These are phyloP conservation scores for Leccinum imitatum DNA, from an alignment of 768 basidiomycete genomes.

Conservation along the genomic window DNA sequence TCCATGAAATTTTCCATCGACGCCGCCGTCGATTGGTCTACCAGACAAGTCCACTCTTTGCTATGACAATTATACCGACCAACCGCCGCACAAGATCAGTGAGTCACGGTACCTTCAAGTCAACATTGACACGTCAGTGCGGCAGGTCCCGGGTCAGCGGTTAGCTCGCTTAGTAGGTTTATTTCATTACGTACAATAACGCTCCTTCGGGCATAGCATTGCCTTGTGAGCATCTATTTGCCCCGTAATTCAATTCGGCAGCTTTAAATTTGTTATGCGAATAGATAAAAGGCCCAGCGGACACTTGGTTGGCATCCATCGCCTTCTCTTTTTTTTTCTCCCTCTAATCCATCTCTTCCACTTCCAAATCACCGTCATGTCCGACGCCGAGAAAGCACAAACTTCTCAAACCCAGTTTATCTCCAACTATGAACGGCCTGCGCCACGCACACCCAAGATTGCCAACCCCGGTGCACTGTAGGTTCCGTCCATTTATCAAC, in stretches of 20 bases:
- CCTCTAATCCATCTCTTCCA: neutral
- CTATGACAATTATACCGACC: neutral
- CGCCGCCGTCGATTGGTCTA: neutral
- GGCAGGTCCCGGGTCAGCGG: neutral
- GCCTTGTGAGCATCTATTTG: conserved; percentile 25
- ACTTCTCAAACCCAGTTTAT: conserved; percentile 20
- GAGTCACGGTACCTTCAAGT: neutral
- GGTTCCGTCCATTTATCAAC: neutral
- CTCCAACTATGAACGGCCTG: conserved; percentile 18
- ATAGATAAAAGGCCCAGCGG: conserved; percentile 19
- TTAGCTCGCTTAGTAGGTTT: neutral
- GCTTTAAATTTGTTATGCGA: conserved; percentile 2
- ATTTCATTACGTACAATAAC: conserved; percentile 8
- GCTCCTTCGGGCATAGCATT: conserved; percentile 4
- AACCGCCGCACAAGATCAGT: neutral
- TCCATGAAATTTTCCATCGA: neutral
- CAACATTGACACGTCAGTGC: neutral
- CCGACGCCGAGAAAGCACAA: conserved; percentile 37
- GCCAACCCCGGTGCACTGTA: conserved; percentile 55
- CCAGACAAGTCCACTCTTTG: neutral
- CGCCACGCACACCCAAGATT: conserved; percentile 36
- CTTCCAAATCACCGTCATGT: conserved; percentile 25
- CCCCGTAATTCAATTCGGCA: conserved; percentile 14
- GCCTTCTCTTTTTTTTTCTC: neutral
- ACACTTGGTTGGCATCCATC: neutral